Evolutionary conservation across 169 alveolate genomes (phyloP), one percentile per base, ranked within the genome.

Genomic region (Eimeria mitis): DNA sequence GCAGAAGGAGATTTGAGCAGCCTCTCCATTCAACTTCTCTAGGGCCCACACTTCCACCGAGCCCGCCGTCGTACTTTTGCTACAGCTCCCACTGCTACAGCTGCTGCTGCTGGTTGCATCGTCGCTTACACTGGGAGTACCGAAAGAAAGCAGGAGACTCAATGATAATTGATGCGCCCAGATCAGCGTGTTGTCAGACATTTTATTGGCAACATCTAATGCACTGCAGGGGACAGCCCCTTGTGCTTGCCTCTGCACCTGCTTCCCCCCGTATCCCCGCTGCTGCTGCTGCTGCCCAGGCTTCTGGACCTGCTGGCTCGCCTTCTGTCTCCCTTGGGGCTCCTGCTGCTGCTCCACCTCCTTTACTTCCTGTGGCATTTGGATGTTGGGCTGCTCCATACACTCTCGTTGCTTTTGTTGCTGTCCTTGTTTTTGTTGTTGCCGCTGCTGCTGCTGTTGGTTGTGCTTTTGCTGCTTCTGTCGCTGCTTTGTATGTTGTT

Each of bases 1-100:
- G 44, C 94, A 81, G 63, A 92, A 92, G 40, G 96, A 81, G 19
- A 92, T 83, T 34, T 92, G 96, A 8, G 94, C 96, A 47, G 79
- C 79, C 34, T 92, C 96, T 44, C 96, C 96, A 76, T 92, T 92
- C 61, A 92, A 52, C 79, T 92, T 92, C 89, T 92, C 94, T n/a
- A 92, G 21, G 9, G 94, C 96, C 70, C 68, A 63, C 34, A 92
- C 96, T 31, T 83, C 94, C 49, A 92, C 23, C 28, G 14, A 25
- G n/a, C 63, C 78, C 42, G 23, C 63, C 34, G 16, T 47, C 70
- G 52, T 73, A 40, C 76, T 49, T 34, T 19, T 28, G 79, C 47
- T 28, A 78, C 56, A 11, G 78, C 91, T 31, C 40, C 42, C 0
- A 63, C 61, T 47, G 9, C 21, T 23, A 19, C 40, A 49, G 90